Base-by-base conservation (phyloP, 352 stramenopile genomes). In the Phytophthora nicotianae region DNA sequence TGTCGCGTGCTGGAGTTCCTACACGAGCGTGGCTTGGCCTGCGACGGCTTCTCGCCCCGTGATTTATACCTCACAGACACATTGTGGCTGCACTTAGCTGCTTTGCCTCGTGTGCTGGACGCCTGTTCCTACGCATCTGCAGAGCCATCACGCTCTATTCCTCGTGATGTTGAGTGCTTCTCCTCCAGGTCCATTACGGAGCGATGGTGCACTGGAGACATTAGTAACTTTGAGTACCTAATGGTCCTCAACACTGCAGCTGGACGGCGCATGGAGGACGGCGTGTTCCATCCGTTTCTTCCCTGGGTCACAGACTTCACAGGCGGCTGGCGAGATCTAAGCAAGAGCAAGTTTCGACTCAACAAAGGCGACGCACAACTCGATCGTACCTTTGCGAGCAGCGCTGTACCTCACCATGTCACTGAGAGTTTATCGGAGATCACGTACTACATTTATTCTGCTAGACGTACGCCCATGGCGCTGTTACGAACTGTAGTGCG, bases 361-460 rank as follows among this genome's bases (percentile, higher is more conserved):
- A 97, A 89, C 53, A 99, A 99, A 68, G 94, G 94, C n/a, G 93
- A 98, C 60, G 75, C 83, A 2, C 91, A 98, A 49, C 75, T 98
- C 0, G 91, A 98, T 41, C 88, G 85, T 38, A 97, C 91, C 0
- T 98, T 94, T 68, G 67, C 79, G 13, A 93, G 91, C 50, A 96
- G 86, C 23, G 75, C 82, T 4, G 71, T 94, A 2, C 90, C 91
- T 1, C 95, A 99, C 60, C 96, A 99, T 65, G 89, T 99, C 20
- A 92, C 95, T 0, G 96, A 99, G 70, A 97, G 81, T 50, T 60
- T 99, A 9, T 98, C 86, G 6, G 96, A 99, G 72, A 88, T 99
- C 32, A 98, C 96, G 4, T 98, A 96, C 62, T 97, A 93, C 57
- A 98, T 99, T 46, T 99, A 99, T 65, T 78, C 97, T 70, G 93